Conservation (phyloP, 306 rosid genomes). For the Comarum palustre region DNA sequence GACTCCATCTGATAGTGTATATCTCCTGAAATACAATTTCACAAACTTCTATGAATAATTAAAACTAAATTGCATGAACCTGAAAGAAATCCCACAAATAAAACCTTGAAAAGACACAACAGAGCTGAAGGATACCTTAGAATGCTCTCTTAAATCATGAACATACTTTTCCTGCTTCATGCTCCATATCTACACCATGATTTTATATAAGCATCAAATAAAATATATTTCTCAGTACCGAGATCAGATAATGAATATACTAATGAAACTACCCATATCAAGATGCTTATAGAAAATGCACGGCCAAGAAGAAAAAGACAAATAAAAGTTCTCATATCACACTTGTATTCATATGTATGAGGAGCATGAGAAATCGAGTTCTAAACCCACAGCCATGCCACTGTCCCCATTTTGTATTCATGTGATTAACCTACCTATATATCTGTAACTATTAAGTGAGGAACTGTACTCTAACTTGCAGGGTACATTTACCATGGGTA, state of each 20-base stretch:
- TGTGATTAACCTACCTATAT: background rate
- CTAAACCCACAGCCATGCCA: background rate
- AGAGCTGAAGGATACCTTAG: conserved; percentile 51
- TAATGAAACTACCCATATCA: too few species aligned
- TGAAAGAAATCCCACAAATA: background rate
- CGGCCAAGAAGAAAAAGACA: background rate
- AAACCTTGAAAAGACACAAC: background rate
- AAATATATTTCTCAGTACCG: background rate
- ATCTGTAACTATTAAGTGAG: background rate
- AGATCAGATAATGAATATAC: background rate
- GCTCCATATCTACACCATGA: conserved; percentile 79
- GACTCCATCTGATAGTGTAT: conserved; percentile 95
- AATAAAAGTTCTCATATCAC: background rate
- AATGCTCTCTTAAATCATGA: conserved; percentile 85
- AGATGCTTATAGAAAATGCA: background rate
- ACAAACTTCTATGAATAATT: background rate
- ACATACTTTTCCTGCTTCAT: conserved; percentile 79
- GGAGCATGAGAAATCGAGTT: background rate
- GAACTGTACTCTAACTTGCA: background rate
- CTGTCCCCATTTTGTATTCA: background rate
- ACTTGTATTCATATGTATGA: too few species aligned
- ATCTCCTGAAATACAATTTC: conserved; percentile 59
- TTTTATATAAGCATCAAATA: conserved; percentile 13
- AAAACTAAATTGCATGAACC: background rate
- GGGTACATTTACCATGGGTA: background rate